Conservation (phyloP, 257 asterid species). For the Solanum peruvianum region DNA sequence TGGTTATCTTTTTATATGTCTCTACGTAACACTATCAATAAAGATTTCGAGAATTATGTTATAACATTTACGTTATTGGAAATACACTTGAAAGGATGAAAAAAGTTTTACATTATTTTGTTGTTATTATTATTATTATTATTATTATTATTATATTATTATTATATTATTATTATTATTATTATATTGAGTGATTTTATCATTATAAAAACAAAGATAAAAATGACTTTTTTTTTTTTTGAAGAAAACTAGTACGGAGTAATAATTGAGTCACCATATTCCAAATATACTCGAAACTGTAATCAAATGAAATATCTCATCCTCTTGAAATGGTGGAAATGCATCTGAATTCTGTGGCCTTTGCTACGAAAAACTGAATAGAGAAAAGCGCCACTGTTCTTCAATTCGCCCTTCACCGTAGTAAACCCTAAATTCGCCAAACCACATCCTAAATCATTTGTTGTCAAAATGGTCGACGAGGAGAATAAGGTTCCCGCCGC, state of each 20-base stretch:
- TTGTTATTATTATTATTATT: too few species aligned
- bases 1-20: neutral
- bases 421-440: neutral
- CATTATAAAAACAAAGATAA: neutral
- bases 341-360: neutral
- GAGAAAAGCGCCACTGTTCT: neutral
- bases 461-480: slow-evolving; percentile 24
- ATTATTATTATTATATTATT: too few species aligned
- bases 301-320: neutral
- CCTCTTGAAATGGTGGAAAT: neutral
- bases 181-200: neutral
- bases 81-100: neutral
- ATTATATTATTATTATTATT: too few species aligned
- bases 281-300: neutral
- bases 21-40: neutral
- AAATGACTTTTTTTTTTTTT: neutral
- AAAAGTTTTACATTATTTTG: neutral
- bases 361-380: neutral
- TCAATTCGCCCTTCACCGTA: neutral
- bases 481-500: slow-evolving; percentile 9
- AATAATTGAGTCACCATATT: neutral
- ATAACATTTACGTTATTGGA: neutral
- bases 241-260: neutral
- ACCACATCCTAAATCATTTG: neutral
- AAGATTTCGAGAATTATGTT: neutral